Base-by-base conservation (phyloP, 1,139 yeast species). In the Groenewaldozyma auringiensis region DNA sequence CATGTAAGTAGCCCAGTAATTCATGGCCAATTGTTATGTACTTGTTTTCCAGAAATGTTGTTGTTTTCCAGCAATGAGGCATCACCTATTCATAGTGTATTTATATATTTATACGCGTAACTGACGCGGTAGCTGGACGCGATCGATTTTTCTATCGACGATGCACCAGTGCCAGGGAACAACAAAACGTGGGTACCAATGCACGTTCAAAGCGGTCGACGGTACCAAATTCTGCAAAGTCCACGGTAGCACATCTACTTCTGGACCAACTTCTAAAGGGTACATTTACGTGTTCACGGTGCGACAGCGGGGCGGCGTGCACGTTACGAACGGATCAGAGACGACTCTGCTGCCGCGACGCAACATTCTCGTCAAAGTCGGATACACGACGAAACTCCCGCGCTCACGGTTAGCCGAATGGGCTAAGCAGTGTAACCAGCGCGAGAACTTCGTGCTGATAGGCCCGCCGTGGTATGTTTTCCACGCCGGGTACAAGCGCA, bases 221-320 rank as follows among this genome's bases (percentile, higher is more conserved):
- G 29, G 29, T 25, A 25, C 9, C 29, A 6, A 25, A 11, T 25
- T 25, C 29, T 25, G 29, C 11, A 25, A 25, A 25, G 29, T 25
- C 9, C 29, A 25, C 29, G 29, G 29, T 8, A 25, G 29, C 9
- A 25, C 11, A 6, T 8, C 6, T 25, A 25, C 9, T 11, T 8
- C 9, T 25, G 29, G 9, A 8, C 29, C 29, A 11, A 8, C 11
- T 6, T 25, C 29, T 25, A 32, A 14, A 16, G 64, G 64, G 2
- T 61, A 46, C 43, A 54, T 62, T 21, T 62, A 62, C 46, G 53
- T 53, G 9, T 62, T 60, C 48, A 55, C 63, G 1, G 47, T 59
- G 22, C 52, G n/a, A 9, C 38, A 35, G 16, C 11, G 21, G 4
- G 34, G 32, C 13, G 41, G 41, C n/a, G 34, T 38, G 11, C 21